phyloP scores from a whole-genome alignment of 257 asterid genomes.

The Solanum microdontum region DNA sequence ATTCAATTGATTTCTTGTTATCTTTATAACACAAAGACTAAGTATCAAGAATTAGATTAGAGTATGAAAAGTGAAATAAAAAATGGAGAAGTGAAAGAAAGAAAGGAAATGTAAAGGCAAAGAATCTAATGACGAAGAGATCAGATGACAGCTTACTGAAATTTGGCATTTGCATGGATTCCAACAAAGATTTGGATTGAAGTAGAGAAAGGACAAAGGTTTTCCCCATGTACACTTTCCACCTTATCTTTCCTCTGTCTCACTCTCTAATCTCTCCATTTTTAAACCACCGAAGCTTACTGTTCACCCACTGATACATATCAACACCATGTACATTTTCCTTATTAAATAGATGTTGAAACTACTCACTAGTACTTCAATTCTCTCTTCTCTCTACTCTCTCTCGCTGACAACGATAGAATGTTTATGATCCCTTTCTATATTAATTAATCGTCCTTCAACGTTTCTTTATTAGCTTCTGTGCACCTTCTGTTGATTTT shows the following conservation, averaged over 20 bases:
- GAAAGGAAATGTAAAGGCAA: background rate
- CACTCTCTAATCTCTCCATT: constrained; percentile 20
- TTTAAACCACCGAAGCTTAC: constrained; percentile 28
- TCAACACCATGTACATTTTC: constrained; percentile 1
- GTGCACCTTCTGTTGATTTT: background rate
- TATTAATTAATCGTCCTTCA: background rate
- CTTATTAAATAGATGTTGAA: background rate
- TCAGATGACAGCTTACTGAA: constrained; percentile 18
- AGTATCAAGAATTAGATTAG: background rate
- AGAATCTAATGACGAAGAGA: constrained; percentile 4
- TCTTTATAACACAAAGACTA: background rate
- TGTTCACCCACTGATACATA: background rate
- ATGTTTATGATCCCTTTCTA: background rate
- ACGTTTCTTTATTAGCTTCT: background rate
- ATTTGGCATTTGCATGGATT: constrained; percentile 24
- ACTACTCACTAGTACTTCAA: background rate
- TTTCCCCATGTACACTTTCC: constrained; percentile 26
- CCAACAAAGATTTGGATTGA: constrained; percentile 22
- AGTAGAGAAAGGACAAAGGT: constrained; percentile 16
- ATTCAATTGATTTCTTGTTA: background rate
- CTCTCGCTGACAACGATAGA: background rate
- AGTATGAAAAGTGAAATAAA: background rate
- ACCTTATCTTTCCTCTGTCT: constrained; percentile 22
- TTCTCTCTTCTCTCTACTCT: background rate
- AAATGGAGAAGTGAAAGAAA: background rate